These are phyloP conservation scores for Pyrus betulifolia DNA, from an alignment of 306 rosid species.

Conservation along the genomic window DNA sequence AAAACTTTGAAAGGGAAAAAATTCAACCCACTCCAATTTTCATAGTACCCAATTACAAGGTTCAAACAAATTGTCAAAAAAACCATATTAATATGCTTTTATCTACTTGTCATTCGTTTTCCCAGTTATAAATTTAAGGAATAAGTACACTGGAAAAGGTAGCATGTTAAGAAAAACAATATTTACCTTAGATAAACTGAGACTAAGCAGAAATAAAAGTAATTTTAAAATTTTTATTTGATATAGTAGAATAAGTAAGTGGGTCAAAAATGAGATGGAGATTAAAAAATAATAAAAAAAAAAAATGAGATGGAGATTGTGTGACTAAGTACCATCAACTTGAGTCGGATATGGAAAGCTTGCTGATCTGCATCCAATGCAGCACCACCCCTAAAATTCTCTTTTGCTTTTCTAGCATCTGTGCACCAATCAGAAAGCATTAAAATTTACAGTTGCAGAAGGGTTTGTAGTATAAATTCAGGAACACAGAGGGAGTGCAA, in stretches of 20 bases:
- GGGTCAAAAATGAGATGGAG: neutral
- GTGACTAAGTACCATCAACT: neutral
- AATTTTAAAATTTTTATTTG: neutral
- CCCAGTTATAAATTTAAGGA: neutral
- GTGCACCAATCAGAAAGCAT: slow-evolving; percentile 22
- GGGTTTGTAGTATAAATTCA: neutral
- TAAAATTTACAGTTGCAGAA: neutral
- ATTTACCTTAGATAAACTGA: neutral
- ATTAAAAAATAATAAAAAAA: no score
- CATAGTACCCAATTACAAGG: neutral
- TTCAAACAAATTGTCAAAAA: neutral
- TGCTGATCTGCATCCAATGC: slow-evolving; percentile 34
- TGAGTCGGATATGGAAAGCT: neutral
- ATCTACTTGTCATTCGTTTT: neutral
- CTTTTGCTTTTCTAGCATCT: slow-evolving; percentile 72
- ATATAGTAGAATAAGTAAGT: neutral
- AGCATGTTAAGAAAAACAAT: neutral
- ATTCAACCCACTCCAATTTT: neutral
- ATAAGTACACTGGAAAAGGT: neutral
- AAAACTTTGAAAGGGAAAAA: neutral
- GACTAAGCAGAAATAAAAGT: neutral
- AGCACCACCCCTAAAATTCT: slow-evolving; percentile 45
- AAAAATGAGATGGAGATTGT: neutral
- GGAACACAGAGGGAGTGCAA: neutral
- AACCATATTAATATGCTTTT: neutral